Evolutionary conservation across 176 grass and related monocot species (phyloP), one percentile per base, ranked within the genome.

Genomic region (Elymus sibiricus): DNA sequence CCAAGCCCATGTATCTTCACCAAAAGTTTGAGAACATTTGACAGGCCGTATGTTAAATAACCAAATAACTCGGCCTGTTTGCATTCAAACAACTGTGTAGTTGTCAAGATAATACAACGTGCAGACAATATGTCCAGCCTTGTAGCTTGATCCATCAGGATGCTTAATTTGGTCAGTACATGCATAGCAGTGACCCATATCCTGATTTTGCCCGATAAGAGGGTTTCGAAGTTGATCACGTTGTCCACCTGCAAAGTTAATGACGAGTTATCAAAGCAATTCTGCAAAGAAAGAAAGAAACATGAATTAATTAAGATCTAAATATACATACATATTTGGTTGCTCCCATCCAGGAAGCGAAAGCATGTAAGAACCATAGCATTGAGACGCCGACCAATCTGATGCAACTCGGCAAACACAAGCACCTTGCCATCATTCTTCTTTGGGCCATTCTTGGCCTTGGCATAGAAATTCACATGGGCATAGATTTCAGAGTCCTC

Each of bases 401-500:
- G 29, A n/a, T 59, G 74, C 28, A 77, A 77, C 74, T 77, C 74
- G 0, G 74, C 74, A 9, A 76, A 56, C 17, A 77, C 49, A 56
- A 77, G 49, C 5, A 77, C 47, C 21, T 77, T 77, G 0, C 47
- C 47, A 51, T 51, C 47, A 51, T 51, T 0, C 47, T 51, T 51
- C 47, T 17, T 51, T 51, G 74, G 49, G 9, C 74, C 74, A 56
- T 77, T 35, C 47, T 56, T 77, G 5, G 74, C 47, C 44, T 56
- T 77, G 28, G 74, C 74, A 58, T 34, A 77, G 49, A 77, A 77
- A n/a, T 77, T 77, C 28, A 58, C 74, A 22, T 77, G 74, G 27
- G 4, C 47, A 22, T 77, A 77, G 27, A 77, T 9, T 56, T 12
- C 17, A 34, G 0, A 55, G 8, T 13, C 74, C 49, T 56, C 74